These are phyloP conservation scores for Cladophialophora yegresii DNA, from an alignment of 2,329 filamentous ascomycete genomes.

Conservation along the genomic window DNA sequence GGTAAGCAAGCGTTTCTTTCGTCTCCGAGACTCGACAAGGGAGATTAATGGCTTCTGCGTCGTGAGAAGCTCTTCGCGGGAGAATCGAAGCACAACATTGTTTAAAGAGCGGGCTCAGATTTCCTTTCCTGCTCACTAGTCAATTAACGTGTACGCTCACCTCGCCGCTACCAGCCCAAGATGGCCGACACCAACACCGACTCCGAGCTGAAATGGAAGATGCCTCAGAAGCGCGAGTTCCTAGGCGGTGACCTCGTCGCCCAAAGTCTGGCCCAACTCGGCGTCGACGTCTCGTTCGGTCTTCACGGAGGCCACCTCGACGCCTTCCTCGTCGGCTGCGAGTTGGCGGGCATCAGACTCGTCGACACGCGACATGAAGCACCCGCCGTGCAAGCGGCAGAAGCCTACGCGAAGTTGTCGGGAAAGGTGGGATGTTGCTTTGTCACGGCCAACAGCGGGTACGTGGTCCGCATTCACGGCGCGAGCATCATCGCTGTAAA, in stretches of 20 bases:
- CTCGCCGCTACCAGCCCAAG: background rate
- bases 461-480: conserved; percentile 22
- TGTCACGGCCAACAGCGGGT: conserved; percentile 54
- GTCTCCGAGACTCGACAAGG: background rate
- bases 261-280: conserved; percentile 48
- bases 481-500: no score
- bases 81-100: background rate
- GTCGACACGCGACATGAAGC: conserved; percentile 54
- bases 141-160: background rate
- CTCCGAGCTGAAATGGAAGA: conserved; percentile 25
- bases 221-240: conserved; percentile 45
- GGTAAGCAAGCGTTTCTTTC: background rate
- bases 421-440: conserved; percentile 51
- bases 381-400: conserved; percentile 52
- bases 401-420: conserved; percentile 51
- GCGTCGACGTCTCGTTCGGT: conserved; percentile 50
- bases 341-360: conserved; percentile 46
- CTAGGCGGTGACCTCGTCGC: conserved; percentile 51
- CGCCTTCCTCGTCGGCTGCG: conserved; percentile 51
- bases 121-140: no score
- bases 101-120: background rate
- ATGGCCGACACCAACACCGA: conserved; percentile 21
- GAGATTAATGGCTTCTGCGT: background rate
- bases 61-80: background rate
- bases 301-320: conserved; percentile 54